Conservation (phyloP, 1,139 yeast species). For the Geotrichum phurueaensis region DNA sequence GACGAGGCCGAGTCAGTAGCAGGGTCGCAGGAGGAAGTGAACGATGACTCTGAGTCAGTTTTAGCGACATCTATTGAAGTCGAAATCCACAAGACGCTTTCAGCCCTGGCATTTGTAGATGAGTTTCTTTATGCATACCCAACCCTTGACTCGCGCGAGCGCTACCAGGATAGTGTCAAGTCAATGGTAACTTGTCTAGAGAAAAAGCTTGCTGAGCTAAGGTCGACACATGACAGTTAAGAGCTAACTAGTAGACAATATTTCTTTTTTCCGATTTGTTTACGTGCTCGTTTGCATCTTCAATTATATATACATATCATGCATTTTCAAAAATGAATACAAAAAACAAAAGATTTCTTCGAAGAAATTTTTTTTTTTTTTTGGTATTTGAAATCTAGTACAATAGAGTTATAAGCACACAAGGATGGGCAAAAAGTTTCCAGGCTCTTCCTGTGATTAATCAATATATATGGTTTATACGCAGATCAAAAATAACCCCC, state of each 20-base stretch:
- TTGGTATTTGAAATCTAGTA: no score
- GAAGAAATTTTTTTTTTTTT: no score
- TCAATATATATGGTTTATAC: no score
- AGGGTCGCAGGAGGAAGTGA: not conserved
- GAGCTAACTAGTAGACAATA: not conserved
- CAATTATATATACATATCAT: no score
- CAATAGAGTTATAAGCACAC: no score
- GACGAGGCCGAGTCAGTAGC: no score
- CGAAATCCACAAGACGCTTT: not conserved
- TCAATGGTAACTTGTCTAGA: not conserved
- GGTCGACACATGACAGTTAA: not conserved
- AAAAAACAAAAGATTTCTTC: no score
- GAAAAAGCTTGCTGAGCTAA: not conserved
- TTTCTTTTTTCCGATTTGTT: not conserved
- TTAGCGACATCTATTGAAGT: not conserved
- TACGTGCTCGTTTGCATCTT: not conserved
- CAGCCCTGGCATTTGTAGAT: not conserved
- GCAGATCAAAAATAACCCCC: no score
- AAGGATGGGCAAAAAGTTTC: no score
- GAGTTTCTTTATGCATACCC: not conserved
- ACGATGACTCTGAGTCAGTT: not conserved
- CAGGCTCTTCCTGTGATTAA: no score
- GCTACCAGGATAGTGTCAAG: not conserved
- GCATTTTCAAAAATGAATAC: no score
- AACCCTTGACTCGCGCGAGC: not conserved